phyloP scores from a whole-genome alignment of 345 rosid genomes.

The Zanthoxylum bungeanum region DNA sequence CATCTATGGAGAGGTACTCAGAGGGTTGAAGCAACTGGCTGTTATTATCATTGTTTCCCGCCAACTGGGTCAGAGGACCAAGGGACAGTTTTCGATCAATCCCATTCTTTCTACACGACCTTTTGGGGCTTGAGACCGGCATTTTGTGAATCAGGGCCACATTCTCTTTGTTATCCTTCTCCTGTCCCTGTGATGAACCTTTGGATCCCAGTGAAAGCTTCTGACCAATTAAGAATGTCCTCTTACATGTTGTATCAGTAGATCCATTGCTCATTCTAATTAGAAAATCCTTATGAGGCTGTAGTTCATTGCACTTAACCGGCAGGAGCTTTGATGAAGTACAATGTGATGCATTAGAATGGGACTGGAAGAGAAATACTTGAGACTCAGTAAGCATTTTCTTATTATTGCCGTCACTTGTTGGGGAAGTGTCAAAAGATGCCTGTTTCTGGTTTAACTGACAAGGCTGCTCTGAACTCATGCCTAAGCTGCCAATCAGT shows the following conservation, averaged over 20 bases:
- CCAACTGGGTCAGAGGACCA: constrained; percentile 31
- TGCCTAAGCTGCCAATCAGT: constrained; percentile 3
- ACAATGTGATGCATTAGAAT: not conserved
- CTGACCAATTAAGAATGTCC: constrained; percentile 20
- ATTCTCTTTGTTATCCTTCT: constrained; percentile 32
- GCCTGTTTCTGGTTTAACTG: constrained; percentile 4
- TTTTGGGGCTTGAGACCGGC: constrained; percentile 17
- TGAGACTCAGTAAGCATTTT: constrained; percentile 6
- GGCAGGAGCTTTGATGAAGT: not conserved
- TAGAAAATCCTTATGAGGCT: constrained; percentile 16
- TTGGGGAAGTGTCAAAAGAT: constrained; percentile 9
- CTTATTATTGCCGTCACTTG: constrained; percentile 5
- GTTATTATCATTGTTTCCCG: constrained; percentile 9
- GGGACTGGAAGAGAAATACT: not conserved
- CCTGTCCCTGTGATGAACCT: constrained; percentile 17
- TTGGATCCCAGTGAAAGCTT: constrained; percentile 46
- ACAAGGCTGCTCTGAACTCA: not conserved
- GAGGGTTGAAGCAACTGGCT: constrained; percentile 7
- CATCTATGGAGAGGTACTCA: constrained; percentile 2
- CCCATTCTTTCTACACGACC: constrained; percentile 18
- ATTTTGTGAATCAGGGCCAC: constrained; percentile 13
- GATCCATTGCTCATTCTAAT: constrained; percentile 7
- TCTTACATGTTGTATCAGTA: constrained; percentile 17
- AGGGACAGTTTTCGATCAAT: constrained; percentile 26
- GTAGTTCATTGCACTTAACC: not conserved